Evolutionary conservation across 331 rosid species (phyloP).

Genomic region (Quercus phellos): DNA sequence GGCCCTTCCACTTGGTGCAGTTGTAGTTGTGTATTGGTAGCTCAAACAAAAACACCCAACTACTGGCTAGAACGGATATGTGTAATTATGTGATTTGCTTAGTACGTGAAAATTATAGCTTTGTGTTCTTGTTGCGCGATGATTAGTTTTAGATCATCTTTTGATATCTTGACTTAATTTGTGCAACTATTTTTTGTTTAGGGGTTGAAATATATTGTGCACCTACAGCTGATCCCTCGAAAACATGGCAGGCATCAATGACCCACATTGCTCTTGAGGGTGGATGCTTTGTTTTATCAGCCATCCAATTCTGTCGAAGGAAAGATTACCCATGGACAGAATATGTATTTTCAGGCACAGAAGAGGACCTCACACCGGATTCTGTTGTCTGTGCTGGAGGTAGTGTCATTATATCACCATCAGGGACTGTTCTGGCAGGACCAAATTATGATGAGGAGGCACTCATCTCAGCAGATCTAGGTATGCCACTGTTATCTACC

Average conservation of each 20-base stretch:
- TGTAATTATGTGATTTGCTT: neutral
- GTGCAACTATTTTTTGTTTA: constrained; percentile 20
- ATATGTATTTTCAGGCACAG: constrained; percentile 61
- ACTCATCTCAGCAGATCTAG: constrained; percentile 82
- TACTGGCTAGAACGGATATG: too few relatives aligned
- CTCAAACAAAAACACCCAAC: too few relatives aligned
- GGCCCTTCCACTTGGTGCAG: too few relatives aligned
- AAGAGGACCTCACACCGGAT: constrained; percentile 71
- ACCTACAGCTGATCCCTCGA: constrained; percentile 83
- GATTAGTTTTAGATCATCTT: neutral
- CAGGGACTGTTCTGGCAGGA: constrained; percentile 81
- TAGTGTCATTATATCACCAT: constrained; percentile 87
- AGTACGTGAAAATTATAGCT: neutral
- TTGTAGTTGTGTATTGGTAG: neutral
- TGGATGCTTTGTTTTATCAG: constrained; percentile 87
- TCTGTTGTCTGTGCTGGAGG: constrained; percentile 94
- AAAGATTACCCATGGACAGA: constrained; percentile 66
- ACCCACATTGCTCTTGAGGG: constrained; percentile 90
- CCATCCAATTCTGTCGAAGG: constrained; percentile 86
- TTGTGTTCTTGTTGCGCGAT: neutral
- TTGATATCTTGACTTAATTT: constrained; percentile 10
- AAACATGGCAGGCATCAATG: constrained; percentile 88
- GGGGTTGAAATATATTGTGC: constrained; percentile 97
- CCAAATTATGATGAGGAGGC: constrained; percentile 92
- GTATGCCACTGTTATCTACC: constrained; percentile 46